Evolutionary conservation across 345 rosid species (phyloP), one percentile per base, ranked within the genome.

Genomic region (Theobroma cacao): DNA sequence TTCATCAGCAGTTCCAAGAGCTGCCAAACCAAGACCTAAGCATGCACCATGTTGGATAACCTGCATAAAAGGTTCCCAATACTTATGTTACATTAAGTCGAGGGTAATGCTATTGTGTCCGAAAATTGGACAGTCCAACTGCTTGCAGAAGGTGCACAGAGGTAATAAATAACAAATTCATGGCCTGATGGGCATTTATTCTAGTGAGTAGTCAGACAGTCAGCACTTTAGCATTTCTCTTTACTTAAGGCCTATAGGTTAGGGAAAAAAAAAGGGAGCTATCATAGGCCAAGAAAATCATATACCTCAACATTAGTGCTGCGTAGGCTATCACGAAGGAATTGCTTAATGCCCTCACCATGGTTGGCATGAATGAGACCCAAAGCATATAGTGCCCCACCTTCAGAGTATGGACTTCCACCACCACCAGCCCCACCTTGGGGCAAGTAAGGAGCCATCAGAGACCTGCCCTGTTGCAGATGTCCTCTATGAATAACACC

Each of bases 31-130:
- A 80, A 97, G 98, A 80, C 5, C 28, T 33, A 48, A 30, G 17
- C 99, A 97, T 48, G 98, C 99, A 77, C 99, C 99, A 45, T 97
- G 99, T 87, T 97, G 99, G 82, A 97, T 93, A 76, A 97, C 98
- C 99, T 97, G 87, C 86, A 88, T 13, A 79, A 64, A 11, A 70
- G 45, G 22, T 74, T 36, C 67, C 63, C 66, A 70, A 73, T 6
- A 20, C 18, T 79, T 55, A n/a, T 58, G 30, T 58, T 18, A 58
- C 38, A n/a, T n/a, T n/a, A n/a, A n/a, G n/a, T 41, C 6, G 6
- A 50, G 43, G 30, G 43, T 12, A 50, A 52, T 31, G 30, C 30
- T 71, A 31, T 10, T 20, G 31, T 50, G 11, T 50, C 60, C 10
- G 0, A 20, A 26, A 72, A 52, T n/a, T 52, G 61, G 61, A 12